Conservation (phyloP, 2,329 filamentous ascomycete genomes). For the Diaporthe helianthi region DNA sequence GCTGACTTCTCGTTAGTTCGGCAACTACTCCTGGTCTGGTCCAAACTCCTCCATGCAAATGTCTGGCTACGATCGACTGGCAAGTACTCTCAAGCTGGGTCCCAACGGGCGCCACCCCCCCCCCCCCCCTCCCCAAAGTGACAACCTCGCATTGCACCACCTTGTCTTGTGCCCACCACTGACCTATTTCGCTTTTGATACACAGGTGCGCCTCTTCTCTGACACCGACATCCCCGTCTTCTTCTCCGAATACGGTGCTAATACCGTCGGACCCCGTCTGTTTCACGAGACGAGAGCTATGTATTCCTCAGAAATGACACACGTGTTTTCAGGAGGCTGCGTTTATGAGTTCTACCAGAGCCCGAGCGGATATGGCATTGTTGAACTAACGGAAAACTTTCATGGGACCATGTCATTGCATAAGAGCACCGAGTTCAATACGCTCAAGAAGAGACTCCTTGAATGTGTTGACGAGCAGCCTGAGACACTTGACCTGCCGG, state of each 20-base stretch:
- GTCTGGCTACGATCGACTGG: slow-evolving; percentile 53
- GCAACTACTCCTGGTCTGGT: slow-evolving; percentile 65
- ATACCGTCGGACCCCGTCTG: slow-evolving; percentile 54
- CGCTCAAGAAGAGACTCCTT: slow-evolving; percentile 8
- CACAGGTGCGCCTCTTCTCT: slow-evolving; percentile 53
- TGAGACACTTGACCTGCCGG: not conserved
- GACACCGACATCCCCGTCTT: slow-evolving; percentile 64
- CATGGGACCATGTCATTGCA: not conserved
- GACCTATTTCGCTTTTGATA: not conserved
- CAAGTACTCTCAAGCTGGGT: slow-evolving; percentile 2
- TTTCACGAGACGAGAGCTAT: slow-evolving; percentile 65
- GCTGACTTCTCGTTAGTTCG: slow-evolving; percentile 44
- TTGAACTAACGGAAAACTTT: slow-evolving; percentile 38
- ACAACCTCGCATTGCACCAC: not conserved
- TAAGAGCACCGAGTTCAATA: slow-evolving; percentile 8
- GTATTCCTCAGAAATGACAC: slow-evolving; percentile 61
- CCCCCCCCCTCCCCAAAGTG: too few species aligned
- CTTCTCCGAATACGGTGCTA: slow-evolving; percentile 66
- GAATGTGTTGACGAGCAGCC: not conserved
- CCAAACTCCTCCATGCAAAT: slow-evolving; percentile 55
- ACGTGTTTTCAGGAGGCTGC: slow-evolving; percentile 63
- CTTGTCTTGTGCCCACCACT: not conserved
- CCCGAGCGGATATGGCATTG: slow-evolving; percentile 51
- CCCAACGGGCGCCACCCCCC: too few species aligned
- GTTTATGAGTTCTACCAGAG: slow-evolving; percentile 68